Base-by-base conservation (phyloP, 768 basidiomycete species). In the Suillus sp. region DNA sequence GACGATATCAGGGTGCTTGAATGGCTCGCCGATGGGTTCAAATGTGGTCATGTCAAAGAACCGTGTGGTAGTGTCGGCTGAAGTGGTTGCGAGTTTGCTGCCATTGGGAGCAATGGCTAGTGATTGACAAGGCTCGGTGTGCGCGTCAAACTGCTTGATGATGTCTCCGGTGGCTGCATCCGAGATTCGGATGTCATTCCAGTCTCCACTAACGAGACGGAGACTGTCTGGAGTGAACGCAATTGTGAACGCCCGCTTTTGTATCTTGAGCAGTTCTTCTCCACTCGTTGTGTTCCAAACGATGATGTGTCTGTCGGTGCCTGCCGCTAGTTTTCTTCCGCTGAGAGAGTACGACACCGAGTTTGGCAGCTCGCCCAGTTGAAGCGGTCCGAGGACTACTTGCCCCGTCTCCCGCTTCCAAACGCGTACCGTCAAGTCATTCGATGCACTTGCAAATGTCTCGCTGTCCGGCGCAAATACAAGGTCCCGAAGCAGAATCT, bases 241-340 rank as follows among this genome's bases (percentile, higher is more conserved):
- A 5, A 47, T 4, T 47, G 11, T 22, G n/a, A 2, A 47, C 22
- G 11, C 45, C n/a, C n/a, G n/a, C 3, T 45, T 4, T 45, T 45
- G 10, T 45, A 45, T 45, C 11, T 45, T 45, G 10, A 45, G 3
- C 4, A 45, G 11, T 5, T 40, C 37, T 43, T 58, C 22, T 25
- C 57, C 57, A 9, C 4, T 38, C 27, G 37, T 1, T 40, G 57
- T 5, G 7, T 58, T 22, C 57, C 57, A 58, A 38, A 58, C 20
- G 32, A 22, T 40, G 56, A 38, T 64, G 20, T 40, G n/a, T 42
- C 55, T 55, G 1, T 35, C 27, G 1, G 66, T 57, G 35, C 59
- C 62, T 22, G 66, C 60, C 25, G 62, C 60, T 30, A 68, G 20
- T 50, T 27, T 50, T 27, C 3, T 9, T 11, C 45, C 45, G 22